These are phyloP conservation scores for Phytophthora nicotianae DNA, from an alignment of 352 stramenopile species.

Conservation along the genomic window DNA sequence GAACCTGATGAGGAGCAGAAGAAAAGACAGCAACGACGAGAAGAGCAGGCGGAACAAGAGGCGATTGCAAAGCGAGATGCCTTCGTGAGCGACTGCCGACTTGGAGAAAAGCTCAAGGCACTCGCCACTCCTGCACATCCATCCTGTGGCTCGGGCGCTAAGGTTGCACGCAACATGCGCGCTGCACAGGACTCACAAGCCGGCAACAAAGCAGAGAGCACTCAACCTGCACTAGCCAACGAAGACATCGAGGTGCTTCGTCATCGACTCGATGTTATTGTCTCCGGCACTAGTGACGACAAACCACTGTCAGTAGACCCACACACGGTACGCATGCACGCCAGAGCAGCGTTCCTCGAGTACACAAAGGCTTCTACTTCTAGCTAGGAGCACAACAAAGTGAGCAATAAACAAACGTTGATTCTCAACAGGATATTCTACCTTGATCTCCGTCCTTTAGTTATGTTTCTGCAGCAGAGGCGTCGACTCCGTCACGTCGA, in stretches of 20 bases:
- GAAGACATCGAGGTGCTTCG: conserved; percentile 33
- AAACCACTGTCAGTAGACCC: conserved; percentile 16
- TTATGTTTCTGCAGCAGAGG: conserved; percentile 38
- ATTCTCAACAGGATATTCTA: conserved; percentile 21
- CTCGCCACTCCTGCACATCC: conserved; percentile 38
- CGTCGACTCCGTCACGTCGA: conserved; percentile 51
- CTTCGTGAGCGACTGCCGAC: conserved; percentile 62
- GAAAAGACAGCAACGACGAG: conserved; percentile 16
- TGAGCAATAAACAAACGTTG: conserved; percentile 25
- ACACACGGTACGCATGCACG: conserved; percentile 11
- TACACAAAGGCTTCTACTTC: conserved; percentile 28
- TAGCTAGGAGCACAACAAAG: conserved; percentile 10
- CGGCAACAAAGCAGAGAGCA: conserved; percentile 10
- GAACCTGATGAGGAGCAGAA: conserved; percentile 32
- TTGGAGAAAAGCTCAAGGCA: conserved; percentile 53
- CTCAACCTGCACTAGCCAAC: neutral
- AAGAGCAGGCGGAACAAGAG: conserved; percentile 32
- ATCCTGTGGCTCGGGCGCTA: conserved; percentile 58
- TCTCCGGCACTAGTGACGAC: conserved; percentile 15
- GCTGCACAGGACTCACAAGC: conserved; percentile 20
- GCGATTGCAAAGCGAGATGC: conserved; percentile 27
- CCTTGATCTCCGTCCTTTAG: conserved; percentile 17
- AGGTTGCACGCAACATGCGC: conserved; percentile 53
- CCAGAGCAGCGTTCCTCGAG: conserved; percentile 39
- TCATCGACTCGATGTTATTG: conserved; percentile 50